A percentile compares a stretch with the other conserved stretches of the same genome.
These are phyloP conservation scores for Atkinsonella hypoxylon DNA, from an alignment of 2,329 filamentous ascomycete genomes.

Conservation along the genomic window DNA sequence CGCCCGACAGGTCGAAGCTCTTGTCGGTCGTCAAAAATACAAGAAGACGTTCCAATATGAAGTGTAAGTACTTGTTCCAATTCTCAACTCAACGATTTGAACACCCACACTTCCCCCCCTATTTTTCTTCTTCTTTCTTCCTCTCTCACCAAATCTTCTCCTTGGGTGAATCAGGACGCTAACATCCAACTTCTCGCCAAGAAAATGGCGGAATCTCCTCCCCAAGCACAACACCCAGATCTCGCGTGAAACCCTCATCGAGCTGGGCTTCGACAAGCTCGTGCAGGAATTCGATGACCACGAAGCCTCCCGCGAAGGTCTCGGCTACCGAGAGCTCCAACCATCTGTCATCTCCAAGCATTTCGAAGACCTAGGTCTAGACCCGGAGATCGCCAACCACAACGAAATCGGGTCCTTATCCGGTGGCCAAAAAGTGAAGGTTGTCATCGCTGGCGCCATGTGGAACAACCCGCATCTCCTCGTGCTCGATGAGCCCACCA, in stretches of 20 bases:
- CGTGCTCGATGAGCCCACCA: slow-evolving; percentile 96
- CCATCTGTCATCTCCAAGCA: slow-evolving; percentile 94
- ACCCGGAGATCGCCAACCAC: slow-evolving; percentile 97
- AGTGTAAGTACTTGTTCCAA: slow-evolving; percentile 46
- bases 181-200: slow-evolving; percentile 15
- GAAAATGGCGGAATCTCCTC: slow-evolving; percentile 78
- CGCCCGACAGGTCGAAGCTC: slow-evolving; percentile 63
- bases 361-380: slow-evolving; percentile 91
- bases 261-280: slow-evolving; percentile 82
- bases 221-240: slow-evolving; percentile 92
- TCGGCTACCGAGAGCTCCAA: slow-evolving; percentile 88
- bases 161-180: slow-evolving; percentile 15
- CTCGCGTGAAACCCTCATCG: slow-evolving; percentile 78
- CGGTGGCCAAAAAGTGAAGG: slow-evolving; percentile 97
- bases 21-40: slow-evolving; percentile 95
- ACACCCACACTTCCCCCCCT: no score
- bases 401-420: slow-evolving; percentile 94
- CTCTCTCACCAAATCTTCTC: not conserved
- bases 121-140: not conserved
- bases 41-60: slow-evolving; percentile 99
- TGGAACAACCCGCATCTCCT: slow-evolving; percentile 98
- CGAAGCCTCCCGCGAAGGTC: slow-evolving; percentile 94
- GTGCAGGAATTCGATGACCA: slow-evolving; percentile 98
- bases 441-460: slow-evolving; percentile 90
- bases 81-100: no score